Evolutionary conservation across 1,139 yeast genomes (phyloP).

Genomic region (Meyerozyma elateridarum): DNA sequence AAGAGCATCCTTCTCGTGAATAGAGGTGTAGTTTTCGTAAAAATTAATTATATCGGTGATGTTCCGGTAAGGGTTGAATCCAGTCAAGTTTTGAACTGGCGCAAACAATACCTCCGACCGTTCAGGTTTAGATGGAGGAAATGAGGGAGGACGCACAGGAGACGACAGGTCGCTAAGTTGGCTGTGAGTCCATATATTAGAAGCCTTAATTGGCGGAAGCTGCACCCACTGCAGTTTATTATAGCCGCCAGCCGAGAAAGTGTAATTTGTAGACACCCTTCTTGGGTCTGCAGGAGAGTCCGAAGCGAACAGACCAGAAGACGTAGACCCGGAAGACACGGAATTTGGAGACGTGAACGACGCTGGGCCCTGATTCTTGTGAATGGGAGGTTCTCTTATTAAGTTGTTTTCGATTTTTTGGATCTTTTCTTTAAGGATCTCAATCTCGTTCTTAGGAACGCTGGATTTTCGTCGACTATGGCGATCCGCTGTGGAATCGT

Average conservation of each 20-base stretch:
- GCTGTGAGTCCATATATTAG: no score
- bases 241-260: no score
- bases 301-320: no score
- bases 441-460: neutral
- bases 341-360: no score
- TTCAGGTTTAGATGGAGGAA: no score
- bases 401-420: constrained; percentile 1
- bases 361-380: no score
- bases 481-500: neutral
- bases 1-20: constrained; percentile 16
- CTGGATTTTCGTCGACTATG: neutral
- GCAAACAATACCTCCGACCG: no score
- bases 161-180: no score
- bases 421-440: neutral
- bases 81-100: constrained; percentile 1
- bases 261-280: no score
- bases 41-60: constrained; percentile 23
- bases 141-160: no score
- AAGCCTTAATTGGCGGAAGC: constrained; percentile 1
- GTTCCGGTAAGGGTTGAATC: constrained; percentile 1
- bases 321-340: no score
- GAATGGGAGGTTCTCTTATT: constrained; percentile 1
- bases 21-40: constrained; percentile 27
- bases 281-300: no score
- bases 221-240: neutral